phyloP scores from a whole-genome alignment of 2,329 filamentous ascomycete species.

The Chaetomium sp. region DNA sequence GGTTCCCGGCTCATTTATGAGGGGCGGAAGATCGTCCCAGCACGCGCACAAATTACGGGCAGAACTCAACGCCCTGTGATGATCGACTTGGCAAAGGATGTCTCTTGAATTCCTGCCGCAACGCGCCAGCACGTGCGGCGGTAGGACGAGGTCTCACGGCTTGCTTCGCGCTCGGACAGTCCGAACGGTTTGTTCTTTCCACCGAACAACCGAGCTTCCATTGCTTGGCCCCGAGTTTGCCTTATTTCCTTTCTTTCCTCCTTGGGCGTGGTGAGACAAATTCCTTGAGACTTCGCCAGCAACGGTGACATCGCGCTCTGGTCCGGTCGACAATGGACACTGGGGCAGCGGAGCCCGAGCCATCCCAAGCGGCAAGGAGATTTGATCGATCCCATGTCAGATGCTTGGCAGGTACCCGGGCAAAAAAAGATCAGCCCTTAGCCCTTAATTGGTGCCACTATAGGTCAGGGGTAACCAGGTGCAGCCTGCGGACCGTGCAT shows the following conservation, averaged over 20 bases:
- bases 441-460: conserved; percentile 34
- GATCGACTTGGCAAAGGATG: conserved; percentile 14
- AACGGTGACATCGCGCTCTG: conserved; percentile 32
- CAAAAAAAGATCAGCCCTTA: conserved; percentile 23
- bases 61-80: conserved; percentile 7
- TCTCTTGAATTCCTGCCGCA: background rate
- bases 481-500: conserved; percentile 1
- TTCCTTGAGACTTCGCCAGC: conserved; percentile 14
- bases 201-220: background rate
- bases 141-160: background rate
- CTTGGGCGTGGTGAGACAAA: conserved; percentile 31
- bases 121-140: conserved; percentile 6
- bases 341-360: conserved; percentile 18
- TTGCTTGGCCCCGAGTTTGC: conserved; percentile 1
- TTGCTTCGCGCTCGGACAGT: background rate
- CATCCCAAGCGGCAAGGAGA: conserved; percentile 26
- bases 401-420: conserved; percentile 27
- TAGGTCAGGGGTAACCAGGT: conserved; percentile 28
- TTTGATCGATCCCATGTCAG: conserved; percentile 31
- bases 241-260: conserved; percentile 11
- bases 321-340: conserved; percentile 27
- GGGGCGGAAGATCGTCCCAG: conserved; percentile 24
- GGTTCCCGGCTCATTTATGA: conserved; percentile 15
- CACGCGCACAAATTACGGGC: conserved; percentile 26
- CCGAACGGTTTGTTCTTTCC: background rate